Conservation (phyloP, 2,329 filamentous ascomycete genomes). For the Colletotrichum shisoi region DNA sequence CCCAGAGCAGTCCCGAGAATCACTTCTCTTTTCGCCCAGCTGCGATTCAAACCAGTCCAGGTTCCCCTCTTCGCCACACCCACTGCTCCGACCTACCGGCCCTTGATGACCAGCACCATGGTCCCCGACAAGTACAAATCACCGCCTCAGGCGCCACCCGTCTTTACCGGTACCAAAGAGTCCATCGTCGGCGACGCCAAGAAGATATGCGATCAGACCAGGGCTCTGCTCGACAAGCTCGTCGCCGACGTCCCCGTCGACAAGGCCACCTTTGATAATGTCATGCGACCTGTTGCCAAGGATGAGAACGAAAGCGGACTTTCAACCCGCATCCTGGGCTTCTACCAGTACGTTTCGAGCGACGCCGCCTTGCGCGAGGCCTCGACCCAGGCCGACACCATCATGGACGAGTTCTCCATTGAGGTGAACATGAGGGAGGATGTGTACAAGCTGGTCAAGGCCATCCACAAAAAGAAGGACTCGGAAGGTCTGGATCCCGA, state of each 20-base stretch:
- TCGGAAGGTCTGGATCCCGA: conserved; percentile 70
- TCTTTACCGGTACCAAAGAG: conserved; percentile 77
- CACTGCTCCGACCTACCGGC: conserved; percentile 44
- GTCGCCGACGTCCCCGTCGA: conserved; percentile 66
- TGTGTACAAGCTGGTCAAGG: conserved; percentile 72
- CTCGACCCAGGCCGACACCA: conserved; percentile 76
- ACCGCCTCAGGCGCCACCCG: conserved; percentile 79
- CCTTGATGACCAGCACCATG: conserved; percentile 66
- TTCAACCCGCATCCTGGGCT: conserved; percentile 72
- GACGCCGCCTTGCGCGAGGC: conserved; percentile 75
- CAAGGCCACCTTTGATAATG: conserved; percentile 63
- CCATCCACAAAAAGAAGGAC: conserved; percentile 61
- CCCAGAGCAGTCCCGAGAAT: conserved; percentile 67
- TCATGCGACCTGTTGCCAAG: conserved; percentile 71
- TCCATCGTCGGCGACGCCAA: conserved; percentile 73
- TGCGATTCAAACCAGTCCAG: conserved; percentile 54
- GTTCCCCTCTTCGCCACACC: conserved; percentile 43
- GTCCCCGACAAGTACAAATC: conserved; percentile 69
- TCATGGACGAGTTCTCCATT: conserved; percentile 79
- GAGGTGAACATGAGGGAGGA: conserved; percentile 85
- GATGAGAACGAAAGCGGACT: conserved; percentile 73
- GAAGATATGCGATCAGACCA: conserved; percentile 68
- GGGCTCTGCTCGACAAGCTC: conserved; percentile 71
- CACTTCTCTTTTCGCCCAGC: conserved; percentile 63
- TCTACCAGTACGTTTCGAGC: conserved; percentile 81